Conservation (phyloP, 106 monocot genomes). For the Chionographis japonica region DNA sequence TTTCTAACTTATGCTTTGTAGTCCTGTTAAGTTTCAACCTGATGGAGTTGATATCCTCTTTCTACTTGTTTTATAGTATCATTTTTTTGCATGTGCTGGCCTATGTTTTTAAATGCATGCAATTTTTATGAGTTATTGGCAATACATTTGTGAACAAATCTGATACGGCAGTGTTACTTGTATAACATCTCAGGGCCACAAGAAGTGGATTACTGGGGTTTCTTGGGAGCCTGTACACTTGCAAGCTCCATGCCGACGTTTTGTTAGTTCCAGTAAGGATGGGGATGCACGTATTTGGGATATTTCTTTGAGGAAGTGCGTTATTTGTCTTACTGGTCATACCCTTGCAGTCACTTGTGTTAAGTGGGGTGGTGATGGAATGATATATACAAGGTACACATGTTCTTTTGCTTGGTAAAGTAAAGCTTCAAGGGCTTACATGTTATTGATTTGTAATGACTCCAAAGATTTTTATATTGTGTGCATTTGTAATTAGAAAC, state of each 20-base stretch:
- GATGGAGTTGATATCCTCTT: no score
- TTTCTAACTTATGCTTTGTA: no score
- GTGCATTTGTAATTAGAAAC: no score
- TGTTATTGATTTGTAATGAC: not conserved
- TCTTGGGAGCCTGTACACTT: constrained; percentile 97
- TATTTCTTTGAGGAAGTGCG: constrained; percentile 54
- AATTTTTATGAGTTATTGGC: no score
- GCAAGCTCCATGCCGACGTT: constrained; percentile 84
- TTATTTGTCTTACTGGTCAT: constrained; percentile 74
- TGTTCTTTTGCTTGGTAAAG: not conserved
- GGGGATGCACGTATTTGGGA: constrained; percentile 99
- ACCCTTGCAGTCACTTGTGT: constrained; percentile 91
- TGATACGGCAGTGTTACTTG: constrained; percentile 1
- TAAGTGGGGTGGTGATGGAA: constrained; percentile 96
- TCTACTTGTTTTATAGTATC: no score
- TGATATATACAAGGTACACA: constrained; percentile 82
- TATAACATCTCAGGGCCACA: constrained; percentile 61
- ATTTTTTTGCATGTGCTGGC: no score
- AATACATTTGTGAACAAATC: not conserved
- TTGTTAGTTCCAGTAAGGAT: constrained; percentile 98
- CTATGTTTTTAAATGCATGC: no score
- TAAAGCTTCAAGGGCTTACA: not conserved
- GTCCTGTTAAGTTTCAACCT: no score
- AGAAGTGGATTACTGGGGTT: constrained; percentile 96
- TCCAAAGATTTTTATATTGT: no score